phyloP scores from a whole-genome alignment of 495 filamentous ascomycete genomes.

The Podospora sp. region DNA sequence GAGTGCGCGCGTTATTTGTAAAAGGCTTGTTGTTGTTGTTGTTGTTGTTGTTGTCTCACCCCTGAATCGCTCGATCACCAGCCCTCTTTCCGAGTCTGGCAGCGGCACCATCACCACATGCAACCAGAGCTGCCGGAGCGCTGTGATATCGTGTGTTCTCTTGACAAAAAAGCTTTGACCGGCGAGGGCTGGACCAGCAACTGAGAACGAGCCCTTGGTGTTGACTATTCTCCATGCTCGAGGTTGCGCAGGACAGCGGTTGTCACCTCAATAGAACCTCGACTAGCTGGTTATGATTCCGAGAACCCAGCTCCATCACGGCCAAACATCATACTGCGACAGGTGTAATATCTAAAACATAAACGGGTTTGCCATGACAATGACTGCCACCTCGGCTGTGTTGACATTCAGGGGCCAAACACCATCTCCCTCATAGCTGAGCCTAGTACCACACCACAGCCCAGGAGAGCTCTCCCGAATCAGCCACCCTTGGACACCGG shows the following conservation, averaged over 20 bases:
- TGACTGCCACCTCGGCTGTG: too few species aligned
- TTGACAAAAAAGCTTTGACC: constrained; percentile 44
- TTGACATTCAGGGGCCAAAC: too few species aligned
- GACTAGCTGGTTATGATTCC: neutral
- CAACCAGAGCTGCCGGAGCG: constrained; percentile 19
- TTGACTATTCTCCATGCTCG: constrained; percentile 9
- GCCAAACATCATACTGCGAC: too few species aligned
- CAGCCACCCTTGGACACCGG: too few species aligned
- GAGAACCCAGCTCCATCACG: too few species aligned
- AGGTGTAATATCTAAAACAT: too few species aligned
- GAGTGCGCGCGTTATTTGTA: neutral
- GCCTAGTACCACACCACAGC: too few species aligned
- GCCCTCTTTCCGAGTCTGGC: neutral
- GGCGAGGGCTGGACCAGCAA: constrained; percentile 20
- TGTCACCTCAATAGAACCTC: neutral
- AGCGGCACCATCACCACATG: neutral
- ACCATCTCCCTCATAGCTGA: too few species aligned
- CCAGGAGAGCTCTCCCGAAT: too few species aligned
- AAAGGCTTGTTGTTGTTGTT: neutral
- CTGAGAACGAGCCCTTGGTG: constrained; percentile 22
- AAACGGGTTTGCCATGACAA: too few species aligned
- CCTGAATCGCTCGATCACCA: neutral
- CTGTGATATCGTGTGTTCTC: constrained; percentile 56
- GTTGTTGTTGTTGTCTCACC: neutral
- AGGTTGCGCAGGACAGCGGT: neutral